These are phyloP conservation scores for Thyridium curvatum DNA, from an alignment of 2,329 filamentous ascomycete genomes.

Conservation along the genomic window DNA sequence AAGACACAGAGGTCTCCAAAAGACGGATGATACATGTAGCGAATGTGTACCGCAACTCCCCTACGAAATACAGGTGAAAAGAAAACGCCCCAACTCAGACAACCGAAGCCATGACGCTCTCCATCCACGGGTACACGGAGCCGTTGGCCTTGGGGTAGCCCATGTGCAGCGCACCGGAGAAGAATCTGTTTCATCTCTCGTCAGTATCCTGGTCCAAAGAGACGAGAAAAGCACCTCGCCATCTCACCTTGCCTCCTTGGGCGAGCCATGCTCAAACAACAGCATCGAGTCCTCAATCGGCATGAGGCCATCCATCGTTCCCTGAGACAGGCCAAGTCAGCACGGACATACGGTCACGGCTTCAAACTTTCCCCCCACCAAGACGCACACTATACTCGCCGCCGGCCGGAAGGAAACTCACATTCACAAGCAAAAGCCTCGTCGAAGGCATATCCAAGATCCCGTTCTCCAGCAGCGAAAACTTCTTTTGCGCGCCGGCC, in stretches of 20 bases:
- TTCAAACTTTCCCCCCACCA: neutral
- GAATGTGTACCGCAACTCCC: no score
- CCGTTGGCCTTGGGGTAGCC: constrained; percentile 57
- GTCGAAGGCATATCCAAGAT: constrained; percentile 50
- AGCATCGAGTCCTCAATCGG: constrained; percentile 63
- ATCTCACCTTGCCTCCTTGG: constrained; percentile 51
- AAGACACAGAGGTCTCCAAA: no score
- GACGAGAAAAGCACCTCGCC: neutral
- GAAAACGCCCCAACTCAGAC: constrained; percentile 2
- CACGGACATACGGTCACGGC: neutral
- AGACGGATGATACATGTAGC: no score
- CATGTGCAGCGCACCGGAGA: constrained; percentile 57
- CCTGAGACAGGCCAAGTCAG: constrained; percentile 29
- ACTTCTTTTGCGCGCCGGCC: constrained; percentile 49
- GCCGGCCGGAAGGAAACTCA: constrained; percentile 26
- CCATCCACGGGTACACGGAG: constrained; percentile 56
- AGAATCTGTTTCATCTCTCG: constrained; percentile 46
- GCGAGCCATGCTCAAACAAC: constrained; percentile 56
- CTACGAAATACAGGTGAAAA: no score
- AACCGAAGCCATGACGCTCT: constrained; percentile 40
- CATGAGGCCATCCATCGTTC: constrained; percentile 57
- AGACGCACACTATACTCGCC: no score
- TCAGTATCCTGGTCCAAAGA: neutral
- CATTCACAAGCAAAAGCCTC: constrained; percentile 55
- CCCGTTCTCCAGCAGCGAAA: constrained; percentile 54